Percentiles rank a stretch among this genome's conserved stretches.
These are phyloP conservation scores for Bipolaris gigantea DNA, from an alignment of 2,329 filamentous ascomycete genomes.

Conservation along the genomic window DNA sequence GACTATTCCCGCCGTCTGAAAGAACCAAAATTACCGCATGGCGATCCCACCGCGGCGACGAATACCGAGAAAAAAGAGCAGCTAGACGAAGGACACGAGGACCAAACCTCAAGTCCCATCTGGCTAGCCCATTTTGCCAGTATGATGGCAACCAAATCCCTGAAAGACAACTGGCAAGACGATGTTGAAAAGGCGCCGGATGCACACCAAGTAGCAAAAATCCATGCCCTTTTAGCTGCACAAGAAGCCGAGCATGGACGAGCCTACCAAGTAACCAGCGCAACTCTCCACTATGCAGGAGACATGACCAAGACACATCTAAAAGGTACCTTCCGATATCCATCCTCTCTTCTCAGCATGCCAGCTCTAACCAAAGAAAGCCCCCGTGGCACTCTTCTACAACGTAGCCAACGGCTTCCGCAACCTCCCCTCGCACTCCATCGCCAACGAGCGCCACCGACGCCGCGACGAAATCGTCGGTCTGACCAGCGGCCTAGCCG, in stretches of 20 bases:
- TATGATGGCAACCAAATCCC: conserved; percentile 22
- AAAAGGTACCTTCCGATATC: conserved; percentile 5
- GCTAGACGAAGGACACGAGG: background rate
- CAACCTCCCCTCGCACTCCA: conserved; percentile 20
- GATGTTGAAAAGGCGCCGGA: conserved; percentile 8
- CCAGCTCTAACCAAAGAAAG: conserved; percentile 1
- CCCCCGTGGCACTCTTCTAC: conserved; percentile 26
- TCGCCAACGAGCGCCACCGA: conserved; percentile 18
- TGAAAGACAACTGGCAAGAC: conserved; percentile 8
- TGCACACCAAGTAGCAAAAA: background rate
- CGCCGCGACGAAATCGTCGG: conserved; percentile 55
- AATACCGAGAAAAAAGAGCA: background rate
- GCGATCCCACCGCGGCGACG: background rate
- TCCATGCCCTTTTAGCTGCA: conserved; percentile 6
- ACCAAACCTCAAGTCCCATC: background rate
- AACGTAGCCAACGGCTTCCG: conserved; percentile 26
- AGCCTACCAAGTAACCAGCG: conserved; percentile 18
- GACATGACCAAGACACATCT: conserved; percentile 16
- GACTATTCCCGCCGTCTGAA: conserved; percentile 18
- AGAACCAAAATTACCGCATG: background rate
- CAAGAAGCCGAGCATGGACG: conserved; percentile 15
- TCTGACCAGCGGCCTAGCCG: conserved; percentile 69
- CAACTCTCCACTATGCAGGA: conserved; percentile 16
- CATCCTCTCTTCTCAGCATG: background rate
- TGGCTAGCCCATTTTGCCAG: conserved; percentile 18